Evolutionary conservation across 805 yeast species (phyloP), one percentile per base, ranked within the genome.

Genomic region (Pichia nakasei): DNA sequence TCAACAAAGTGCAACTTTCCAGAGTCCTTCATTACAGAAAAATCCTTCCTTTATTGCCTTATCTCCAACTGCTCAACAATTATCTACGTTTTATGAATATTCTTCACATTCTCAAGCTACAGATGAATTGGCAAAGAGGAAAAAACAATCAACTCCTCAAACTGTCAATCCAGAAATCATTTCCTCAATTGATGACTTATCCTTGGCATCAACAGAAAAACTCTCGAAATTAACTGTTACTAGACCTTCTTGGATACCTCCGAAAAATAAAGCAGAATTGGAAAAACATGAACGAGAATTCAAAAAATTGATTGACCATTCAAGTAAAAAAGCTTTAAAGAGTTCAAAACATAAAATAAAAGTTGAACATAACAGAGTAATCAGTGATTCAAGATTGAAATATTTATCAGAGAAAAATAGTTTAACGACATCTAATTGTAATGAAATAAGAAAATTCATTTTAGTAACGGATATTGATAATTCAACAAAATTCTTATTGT

Each of bases 201-300:
- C 67, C 39, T 61, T 83, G 31, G 72, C 82, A 1, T 80, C 87
- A 1, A 72, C 68, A 1, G 83, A 80, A 53, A 82, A 82, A 52
- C 56, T 78, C 32, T 69, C 68, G 21, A 59, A 64, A 11, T 60
- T 81, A 32, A 72, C 81, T 41, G 77, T 76, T 37, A 73, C 86
- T 1, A 68, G 89, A 51, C 89, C 89, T 3, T 72, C 78, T 40
- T 78, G 85, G 74, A 58, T 80, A 37, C 89, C 89, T 6, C 87
- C 87, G 6, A 82, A 82, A 56, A 65, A 68, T 34, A 54, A 63
- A 4, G 57, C 55, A 12, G 89, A 82, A 53, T 70, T 70, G 35
- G 57, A 64, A 29, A 67, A 67, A 45, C 89, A 82, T 54, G 79
- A 78, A 51, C 66, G 63, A 39, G 80, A 80, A 54, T 70, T 80